These are phyloP conservation scores for Mycena chlorophos DNA, from an alignment of 768 basidiomycete genomes.

Conservation along the genomic window DNA sequence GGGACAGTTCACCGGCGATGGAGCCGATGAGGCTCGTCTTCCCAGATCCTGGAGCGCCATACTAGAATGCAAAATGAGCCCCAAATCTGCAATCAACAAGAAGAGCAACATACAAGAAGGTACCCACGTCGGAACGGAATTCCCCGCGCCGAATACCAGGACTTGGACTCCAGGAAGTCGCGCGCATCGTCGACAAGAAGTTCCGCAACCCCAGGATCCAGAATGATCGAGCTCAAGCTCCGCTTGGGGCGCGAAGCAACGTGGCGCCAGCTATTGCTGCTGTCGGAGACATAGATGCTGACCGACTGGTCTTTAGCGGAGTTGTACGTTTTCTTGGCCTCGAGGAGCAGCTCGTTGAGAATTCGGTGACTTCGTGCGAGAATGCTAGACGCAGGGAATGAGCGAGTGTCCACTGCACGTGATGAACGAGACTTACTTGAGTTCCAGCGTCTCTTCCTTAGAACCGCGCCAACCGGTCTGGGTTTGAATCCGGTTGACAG, in stretches of 20 bases:
- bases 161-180: conserved; percentile 67
- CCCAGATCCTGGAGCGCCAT: conserved; percentile 8
- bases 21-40: neutral
- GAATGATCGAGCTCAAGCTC: conserved; percentile 63
- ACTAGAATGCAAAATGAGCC: conserved; percentile 33
- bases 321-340: conserved; percentile 53
- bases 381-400: conserved; percentile 38
- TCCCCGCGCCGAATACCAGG: conserved; percentile 74
- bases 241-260: conserved; percentile 64
- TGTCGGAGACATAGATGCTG: conserved; percentile 52
- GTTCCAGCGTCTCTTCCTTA: conserved; percentile 39
- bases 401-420: neutral
- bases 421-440: conserved; percentile 31
- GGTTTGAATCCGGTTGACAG: conserved; percentile 36
- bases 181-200: conserved; percentile 64
- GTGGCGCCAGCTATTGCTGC: conserved; percentile 50
- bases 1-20: conserved; percentile 5
- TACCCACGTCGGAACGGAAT: conserved; percentile 86
- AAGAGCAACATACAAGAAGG: conserved; percentile 46
- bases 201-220: conserved; percentile 70
- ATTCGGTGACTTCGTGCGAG: conserved; percentile 45
- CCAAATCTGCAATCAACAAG: neutral
- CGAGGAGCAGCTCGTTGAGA: conserved; percentile 52
- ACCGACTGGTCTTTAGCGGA: conserved; percentile 54
- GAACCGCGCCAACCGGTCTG: conserved; percentile 35